Conservation (phyloP, 2,329 filamentous ascomycete genomes). For the Penicillium brasilianum region DNA sequence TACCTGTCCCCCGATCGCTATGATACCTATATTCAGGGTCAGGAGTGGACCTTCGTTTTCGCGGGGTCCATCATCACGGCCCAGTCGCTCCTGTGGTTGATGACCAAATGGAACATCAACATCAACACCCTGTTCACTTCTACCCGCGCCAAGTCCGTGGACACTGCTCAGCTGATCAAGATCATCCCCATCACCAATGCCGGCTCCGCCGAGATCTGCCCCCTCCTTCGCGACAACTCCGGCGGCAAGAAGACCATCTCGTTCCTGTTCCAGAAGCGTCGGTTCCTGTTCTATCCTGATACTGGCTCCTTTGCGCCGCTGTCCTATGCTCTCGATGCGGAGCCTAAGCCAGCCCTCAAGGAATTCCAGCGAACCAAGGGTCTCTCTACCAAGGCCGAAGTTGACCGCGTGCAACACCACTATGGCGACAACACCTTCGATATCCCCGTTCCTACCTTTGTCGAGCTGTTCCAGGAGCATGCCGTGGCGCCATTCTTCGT, state of each 20-base stretch:
- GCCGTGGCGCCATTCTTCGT: conserved; percentile 99
- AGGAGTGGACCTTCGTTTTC: conserved; percentile 98
- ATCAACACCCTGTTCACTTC: conserved; percentile 82
- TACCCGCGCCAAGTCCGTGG: conserved; percentile 69
- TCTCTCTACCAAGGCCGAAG: conserved; percentile 72
- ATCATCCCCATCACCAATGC: conserved; percentile 89
- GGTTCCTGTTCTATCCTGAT: conserved; percentile 81
- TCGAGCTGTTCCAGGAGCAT: conserved; percentile 96
- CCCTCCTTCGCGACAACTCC: conserved; percentile 74
- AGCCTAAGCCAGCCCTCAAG: conserved; percentile 79
- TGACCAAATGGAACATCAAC: conserved; percentile 96
- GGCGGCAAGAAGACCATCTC: conserved; percentile 78
- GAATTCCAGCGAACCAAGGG: conserved; percentile 81
- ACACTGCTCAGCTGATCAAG: conserved; percentile 85
- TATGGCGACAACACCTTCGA: conserved; percentile 97
- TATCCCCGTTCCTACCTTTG: conserved; percentile 94
- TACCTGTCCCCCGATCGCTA: conserved; percentile 85
- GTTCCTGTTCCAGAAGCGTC: conserved; percentile 97
- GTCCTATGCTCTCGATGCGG: conserved; percentile 79
- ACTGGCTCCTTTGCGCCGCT: conserved; percentile 80
- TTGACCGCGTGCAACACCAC: conserved; percentile 82
- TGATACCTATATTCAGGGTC: conserved; percentile 86
- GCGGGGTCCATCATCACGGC: conserved; percentile 82
- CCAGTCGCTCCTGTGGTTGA: conserved; percentile 90
- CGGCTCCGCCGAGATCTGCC: conserved; percentile 85